Percentiles rank a stretch among this genome's conserved stretches.
Conservation (phyloP, 2,329 filamentous ascomycete genomes). For the Apiospora koreana region DNA sequence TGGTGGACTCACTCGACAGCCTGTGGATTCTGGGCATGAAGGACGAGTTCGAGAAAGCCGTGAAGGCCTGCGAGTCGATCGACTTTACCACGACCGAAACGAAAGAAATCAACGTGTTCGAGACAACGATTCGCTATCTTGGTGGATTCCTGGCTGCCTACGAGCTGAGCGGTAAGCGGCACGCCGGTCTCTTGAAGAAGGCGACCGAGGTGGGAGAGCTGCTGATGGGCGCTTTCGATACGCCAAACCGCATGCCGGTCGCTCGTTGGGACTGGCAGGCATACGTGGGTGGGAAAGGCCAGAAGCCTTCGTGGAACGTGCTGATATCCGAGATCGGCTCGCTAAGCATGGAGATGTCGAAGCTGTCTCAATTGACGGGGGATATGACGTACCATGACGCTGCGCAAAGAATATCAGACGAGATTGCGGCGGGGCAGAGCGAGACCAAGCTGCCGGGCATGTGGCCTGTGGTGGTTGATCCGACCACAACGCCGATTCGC, state of each 20-base stretch:
- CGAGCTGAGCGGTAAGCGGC: constrained; percentile 36
- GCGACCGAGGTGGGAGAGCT: constrained; percentile 42
- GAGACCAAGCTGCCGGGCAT: constrained; percentile 49
- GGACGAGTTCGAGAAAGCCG: constrained; percentile 46
- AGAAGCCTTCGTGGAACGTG: constrained; percentile 22
- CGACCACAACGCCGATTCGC: constrained; percentile 56
- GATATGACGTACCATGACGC: constrained; percentile 35
- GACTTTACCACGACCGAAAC: constrained; percentile 41
- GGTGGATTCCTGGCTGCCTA: constrained; percentile 35
- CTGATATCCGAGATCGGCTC: constrained; percentile 33
- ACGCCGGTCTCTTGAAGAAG: constrained; percentile 45
- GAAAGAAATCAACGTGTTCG: constrained; percentile 36
- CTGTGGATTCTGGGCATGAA: constrained; percentile 46
- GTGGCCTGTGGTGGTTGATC: constrained; percentile 65
- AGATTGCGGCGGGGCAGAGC: constrained; percentile 25
- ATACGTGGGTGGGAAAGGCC: constrained; percentile 23
- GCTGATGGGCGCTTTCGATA: constrained; percentile 34
- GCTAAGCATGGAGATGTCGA: constrained; percentile 34
- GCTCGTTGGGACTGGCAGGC: constrained; percentile 27
- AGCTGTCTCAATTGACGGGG: constrained; percentile 32
- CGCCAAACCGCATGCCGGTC: constrained; percentile 33
- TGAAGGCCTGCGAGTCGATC: constrained; percentile 40
- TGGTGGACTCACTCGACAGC: constrained; percentile 42
- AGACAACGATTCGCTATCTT: constrained; percentile 39
- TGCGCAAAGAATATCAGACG: constrained; percentile 29